phyloP scores from a whole-genome alignment of 163 green algal genomes.

The Volvox carteri region DNA sequence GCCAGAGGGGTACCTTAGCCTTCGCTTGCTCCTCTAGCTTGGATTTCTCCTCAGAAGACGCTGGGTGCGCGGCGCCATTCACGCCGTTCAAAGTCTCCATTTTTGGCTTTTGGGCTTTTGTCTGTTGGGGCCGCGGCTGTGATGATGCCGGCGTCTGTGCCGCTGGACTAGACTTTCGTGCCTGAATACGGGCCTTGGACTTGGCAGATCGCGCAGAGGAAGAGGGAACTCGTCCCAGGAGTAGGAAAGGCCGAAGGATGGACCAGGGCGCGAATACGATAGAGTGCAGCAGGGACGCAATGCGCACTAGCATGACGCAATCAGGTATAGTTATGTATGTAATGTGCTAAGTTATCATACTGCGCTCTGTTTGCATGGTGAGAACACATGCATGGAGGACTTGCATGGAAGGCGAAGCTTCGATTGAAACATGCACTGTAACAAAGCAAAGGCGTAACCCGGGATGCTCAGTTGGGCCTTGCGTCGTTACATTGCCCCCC shows the following conservation, averaged over 20 bases:
- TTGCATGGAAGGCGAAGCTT: constrained; percentile 35
- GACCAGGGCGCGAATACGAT: constrained; percentile 4
- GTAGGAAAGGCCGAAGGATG: constrained; percentile 23
- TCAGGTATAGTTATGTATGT: neutral
- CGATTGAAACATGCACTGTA: neutral
- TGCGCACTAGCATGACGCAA: neutral
- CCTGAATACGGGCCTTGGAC: neutral
- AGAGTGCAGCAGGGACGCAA: neutral
- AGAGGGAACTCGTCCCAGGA: neutral
- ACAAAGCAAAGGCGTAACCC: too few species aligned
- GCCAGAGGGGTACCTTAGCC: constrained; percentile 13
- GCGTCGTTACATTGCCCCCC: too few species aligned
- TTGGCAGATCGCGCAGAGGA: neutral
- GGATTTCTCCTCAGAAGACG: constrained; percentile 27
- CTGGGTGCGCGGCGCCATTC: neutral
- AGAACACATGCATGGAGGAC: neutral
- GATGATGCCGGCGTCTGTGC: neutral
- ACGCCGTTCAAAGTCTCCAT: neutral
- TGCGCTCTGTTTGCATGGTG: neutral
- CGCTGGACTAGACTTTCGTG: neutral
- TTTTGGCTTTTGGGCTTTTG: neutral
- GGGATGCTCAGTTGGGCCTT: too few species aligned
- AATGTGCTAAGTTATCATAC: neutral
- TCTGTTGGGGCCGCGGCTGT: neutral
- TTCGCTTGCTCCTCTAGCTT: constrained; percentile 33